phyloP scores from a whole-genome alignment of 2,329 filamentous ascomycete species.

The Sporothrix pallida region DNA sequence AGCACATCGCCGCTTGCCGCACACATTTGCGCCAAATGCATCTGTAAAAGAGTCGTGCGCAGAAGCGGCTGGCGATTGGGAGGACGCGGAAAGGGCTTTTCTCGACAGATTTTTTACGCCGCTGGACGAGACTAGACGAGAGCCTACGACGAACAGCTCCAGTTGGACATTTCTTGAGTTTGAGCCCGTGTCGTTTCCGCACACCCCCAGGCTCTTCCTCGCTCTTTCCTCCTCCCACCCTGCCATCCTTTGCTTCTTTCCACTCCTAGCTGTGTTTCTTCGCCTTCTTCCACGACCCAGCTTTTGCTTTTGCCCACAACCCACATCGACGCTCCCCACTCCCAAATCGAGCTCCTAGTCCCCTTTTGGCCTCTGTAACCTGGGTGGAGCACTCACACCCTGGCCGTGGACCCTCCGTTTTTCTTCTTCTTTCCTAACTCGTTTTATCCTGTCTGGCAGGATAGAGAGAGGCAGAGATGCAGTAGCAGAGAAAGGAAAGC shows the following conservation, averaged over 20 bases:
- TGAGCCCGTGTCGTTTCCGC: slow-evolving; percentile 5
- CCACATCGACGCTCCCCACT: slow-evolving; percentile 26
- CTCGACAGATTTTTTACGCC: neutral
- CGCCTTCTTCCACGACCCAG: neutral
- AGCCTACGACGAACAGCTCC: neutral
- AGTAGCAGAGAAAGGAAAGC: neutral
- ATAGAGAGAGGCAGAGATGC: neutral
- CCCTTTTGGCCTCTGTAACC: slow-evolving; percentile 29
- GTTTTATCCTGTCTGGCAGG: neutral
- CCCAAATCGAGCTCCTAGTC: slow-evolving; percentile 25
- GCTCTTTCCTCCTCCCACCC: neutral
- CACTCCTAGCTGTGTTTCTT: neutral
- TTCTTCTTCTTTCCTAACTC: slow-evolving; percentile 21
- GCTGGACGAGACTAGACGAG: slow-evolving; percentile 9
- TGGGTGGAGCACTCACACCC: slow-evolving; percentile 15
- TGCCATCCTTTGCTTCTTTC: neutral
- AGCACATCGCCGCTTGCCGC: slow-evolving; percentile 8
- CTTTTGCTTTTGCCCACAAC: neutral
- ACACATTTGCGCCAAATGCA: neutral
- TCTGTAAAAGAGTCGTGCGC: neutral
- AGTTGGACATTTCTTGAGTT: neutral
- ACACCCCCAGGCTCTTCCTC: neutral
- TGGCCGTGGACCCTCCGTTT: slow-evolving; percentile 10
- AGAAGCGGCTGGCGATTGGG: slow-evolving; percentile 24
- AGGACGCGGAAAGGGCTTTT: neutral